Base-by-base conservation (phyloP, 306 rosid species). In the Erythrophleum fordii region DNA sequence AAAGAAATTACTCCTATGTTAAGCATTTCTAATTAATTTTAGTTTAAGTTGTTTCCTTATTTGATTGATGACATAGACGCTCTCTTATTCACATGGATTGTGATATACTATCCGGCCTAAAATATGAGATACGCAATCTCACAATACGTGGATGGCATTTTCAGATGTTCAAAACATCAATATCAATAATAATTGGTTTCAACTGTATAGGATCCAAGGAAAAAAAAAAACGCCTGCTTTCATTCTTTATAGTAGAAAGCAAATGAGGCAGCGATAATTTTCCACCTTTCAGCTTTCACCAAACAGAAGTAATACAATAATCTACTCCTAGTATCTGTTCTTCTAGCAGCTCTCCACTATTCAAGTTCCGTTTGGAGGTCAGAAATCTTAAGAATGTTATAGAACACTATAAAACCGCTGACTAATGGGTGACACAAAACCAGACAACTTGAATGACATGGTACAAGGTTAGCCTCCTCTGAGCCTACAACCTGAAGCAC, bases 401-500 rank as follows among this genome's bases (percentile, higher is more conserved):
- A 69, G 72, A 45, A 60, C 71, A 64, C 25, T 34, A 64, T 10
- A 51, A 41, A 66, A 29, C 80, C 46, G 14, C 75, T 5, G 48
- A 81, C 46, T 73, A 46, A 68, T 61, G 45, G 49, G 46, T 18
- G 73, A 69, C 67, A 48, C 45, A 48, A 29, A 49, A 73, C 60
- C 60, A 72, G 68, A 68, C 56, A 39, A 80, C 86, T 68, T 78
- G 68, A 69, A 58, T 68, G 59, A 70, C 52, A 41, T 60, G n/a
- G 46, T 69, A 73, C 59, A 66, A 56, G 58, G 85, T 66, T 41
- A 80, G 55, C 83, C 28, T 55, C 77, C 80, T 81, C 77, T 39
- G 78, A 77, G 83, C 85, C 87, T 88, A 95, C 85, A 95, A 84
- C 87, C 99, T 91, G 93, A 69, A 88, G 86, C 78, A 78, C 61